Base-by-base conservation (phyloP, 306 rosid species). In the Leucaena leucocephala region DNA sequence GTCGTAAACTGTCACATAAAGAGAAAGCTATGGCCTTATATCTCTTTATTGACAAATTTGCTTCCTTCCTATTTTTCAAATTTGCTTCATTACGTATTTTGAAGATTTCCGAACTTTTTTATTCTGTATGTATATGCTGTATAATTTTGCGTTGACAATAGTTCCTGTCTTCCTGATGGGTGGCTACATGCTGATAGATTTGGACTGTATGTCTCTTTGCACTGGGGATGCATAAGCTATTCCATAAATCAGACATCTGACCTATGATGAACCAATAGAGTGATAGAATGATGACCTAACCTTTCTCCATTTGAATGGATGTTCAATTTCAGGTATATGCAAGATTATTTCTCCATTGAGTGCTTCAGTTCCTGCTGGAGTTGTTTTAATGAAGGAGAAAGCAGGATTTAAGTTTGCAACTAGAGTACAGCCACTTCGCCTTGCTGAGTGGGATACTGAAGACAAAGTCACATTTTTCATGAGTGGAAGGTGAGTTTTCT, bases 381-480 rank as follows among this genome's bases (percentile, higher is more conserved):
- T 84, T 80, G 98, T 92, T 19, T 82, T 95, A 64, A 92, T 90
- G 98, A 92, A 84, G 88, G 98, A 95, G 90, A 84, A 90, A 83
- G 77, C 87, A 67, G 98, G 98, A 74, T 95, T 95, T 81, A 95
- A 92, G 86, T 95, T 95, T 85, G 89, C 98, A 38, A 95, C 98
- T 22, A 90, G 97, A 77, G 98, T 95, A 66, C 98, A 95, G 84
- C 98, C 98, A 58, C 98, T 95, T 38, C 98, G 98, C 74, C 96
- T 92, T 85, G 97, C 98, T 45, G 97, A 90, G 88, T 95, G 98
- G 98, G 93, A 95, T 86, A 78, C 79, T 46, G 96, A 91, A 85
- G 98, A 95, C 85, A 93, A 76, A 82, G 94, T 91, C 72, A 95
- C 97, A 3, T 95, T 95, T 89, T 92, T 90, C 85, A 88, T 91